These are phyloP conservation scores for Westerdykella sp. DNA, from an alignment of 2,329 filamentous ascomycete genomes.

Conservation along the genomic window DNA sequence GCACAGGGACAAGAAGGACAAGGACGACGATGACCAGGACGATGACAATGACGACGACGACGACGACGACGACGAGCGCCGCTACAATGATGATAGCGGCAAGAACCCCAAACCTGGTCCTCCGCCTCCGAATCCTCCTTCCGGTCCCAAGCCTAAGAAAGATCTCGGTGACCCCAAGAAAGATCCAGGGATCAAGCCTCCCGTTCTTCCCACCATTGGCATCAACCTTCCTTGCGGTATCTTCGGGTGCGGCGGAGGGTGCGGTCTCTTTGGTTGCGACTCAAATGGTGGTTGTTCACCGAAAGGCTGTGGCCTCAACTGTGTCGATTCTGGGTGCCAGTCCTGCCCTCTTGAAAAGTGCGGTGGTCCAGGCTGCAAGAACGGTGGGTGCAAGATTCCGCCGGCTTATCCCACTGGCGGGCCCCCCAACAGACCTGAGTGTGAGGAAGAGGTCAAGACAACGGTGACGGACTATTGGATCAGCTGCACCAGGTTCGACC, in stretches of 20 bases:
- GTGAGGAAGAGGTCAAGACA: slow-evolving; percentile 16
- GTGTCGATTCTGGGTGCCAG: slow-evolving; percentile 13
- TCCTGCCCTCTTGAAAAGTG: slow-evolving; percentile 13
- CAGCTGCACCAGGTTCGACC: slow-evolving; percentile 15
- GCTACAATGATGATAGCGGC: not conserved
- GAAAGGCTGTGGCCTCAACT: not conserved
- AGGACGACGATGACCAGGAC: not conserved
- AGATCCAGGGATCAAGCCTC: not conserved
- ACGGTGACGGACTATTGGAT: slow-evolving; percentile 19
- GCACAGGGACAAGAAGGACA: not conserved
- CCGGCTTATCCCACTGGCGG: slow-evolving; percentile 17
- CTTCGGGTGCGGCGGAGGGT: slow-evolving; percentile 11
- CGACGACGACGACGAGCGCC: not conserved
- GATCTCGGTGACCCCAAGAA: not conserved
- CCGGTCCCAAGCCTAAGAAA: not conserved
- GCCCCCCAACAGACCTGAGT: slow-evolving; percentile 11
- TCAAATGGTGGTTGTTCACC: slow-evolving; percentile 2
- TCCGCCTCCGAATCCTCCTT: not conserved
- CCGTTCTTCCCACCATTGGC: not conserved
- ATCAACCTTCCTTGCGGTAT: slow-evolving; percentile 1
- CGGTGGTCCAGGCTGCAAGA: slow-evolving; percentile 8
- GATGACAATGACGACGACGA: not conserved
- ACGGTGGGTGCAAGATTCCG: slow-evolving; percentile 6
- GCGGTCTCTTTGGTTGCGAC: slow-evolving; percentile 17
- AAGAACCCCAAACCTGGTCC: not conserved